Conservation (phyloP, 208 protist genomes). For the Acanthamoeba triangularis region DNA sequence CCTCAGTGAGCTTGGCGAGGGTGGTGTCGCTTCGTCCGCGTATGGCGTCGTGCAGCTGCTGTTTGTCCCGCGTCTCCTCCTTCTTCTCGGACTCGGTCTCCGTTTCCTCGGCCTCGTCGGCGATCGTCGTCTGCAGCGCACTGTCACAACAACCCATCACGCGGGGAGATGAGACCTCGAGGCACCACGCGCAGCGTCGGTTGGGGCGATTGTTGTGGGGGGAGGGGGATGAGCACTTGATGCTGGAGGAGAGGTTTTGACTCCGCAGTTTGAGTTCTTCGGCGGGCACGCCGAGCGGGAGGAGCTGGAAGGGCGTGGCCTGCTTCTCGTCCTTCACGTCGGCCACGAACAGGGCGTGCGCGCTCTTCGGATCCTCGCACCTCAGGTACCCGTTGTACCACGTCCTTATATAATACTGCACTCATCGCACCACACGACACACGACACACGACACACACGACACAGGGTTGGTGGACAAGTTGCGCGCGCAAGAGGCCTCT, state of each 20-base stretch:
- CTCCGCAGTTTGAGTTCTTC: slow-evolving; percentile 23
- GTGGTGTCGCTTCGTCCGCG: slow-evolving; percentile 31
- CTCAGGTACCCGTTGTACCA: slow-evolving; percentile 47
- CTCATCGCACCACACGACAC: neutral
- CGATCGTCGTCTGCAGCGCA: slow-evolving; percentile 12
- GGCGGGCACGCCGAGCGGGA: slow-evolving; percentile 42
- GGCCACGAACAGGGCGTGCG: slow-evolving; percentile 10
- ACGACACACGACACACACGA: neutral
- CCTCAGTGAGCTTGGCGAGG: slow-evolving; percentile 5
- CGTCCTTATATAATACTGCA: slow-evolving; percentile 17
- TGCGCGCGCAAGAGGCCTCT: neutral
- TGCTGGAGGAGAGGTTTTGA: slow-evolving; percentile 8
- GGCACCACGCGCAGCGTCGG: too few species aligned
- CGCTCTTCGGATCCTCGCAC: slow-evolving; percentile 5
- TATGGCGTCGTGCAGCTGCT: neutral
- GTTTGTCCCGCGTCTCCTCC: neutral
- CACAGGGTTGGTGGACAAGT: neutral
- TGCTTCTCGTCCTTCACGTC: slow-evolving; percentile 23
- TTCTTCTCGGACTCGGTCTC: neutral
- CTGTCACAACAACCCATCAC: neutral
- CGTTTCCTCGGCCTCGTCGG: slow-evolving; percentile 8
- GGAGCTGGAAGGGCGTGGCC: slow-evolving; percentile 33
- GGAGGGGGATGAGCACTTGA: neutral
- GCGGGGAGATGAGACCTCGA: neutral
- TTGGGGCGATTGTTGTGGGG: neutral